Evolutionary conservation across 2,329 filamentous ascomycete species (phyloP).

Genomic region (Penicillium digitatum): DNA sequence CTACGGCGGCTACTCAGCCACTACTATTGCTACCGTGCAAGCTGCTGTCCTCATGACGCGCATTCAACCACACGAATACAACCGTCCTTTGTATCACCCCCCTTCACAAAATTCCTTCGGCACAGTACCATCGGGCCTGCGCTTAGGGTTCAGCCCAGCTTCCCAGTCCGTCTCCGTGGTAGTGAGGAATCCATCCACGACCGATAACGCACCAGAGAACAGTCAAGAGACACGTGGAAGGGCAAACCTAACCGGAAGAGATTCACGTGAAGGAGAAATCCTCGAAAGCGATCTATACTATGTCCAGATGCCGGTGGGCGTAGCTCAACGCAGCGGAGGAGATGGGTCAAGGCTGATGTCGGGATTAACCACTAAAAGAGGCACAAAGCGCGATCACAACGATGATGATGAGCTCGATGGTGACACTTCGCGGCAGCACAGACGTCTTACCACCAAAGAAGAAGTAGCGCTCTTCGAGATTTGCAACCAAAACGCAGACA

Average conservation of each 20-base stretch:
- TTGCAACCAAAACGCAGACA: constrained; percentile 36
- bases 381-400: constrained; percentile 15
- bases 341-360: constrained; percentile 5
- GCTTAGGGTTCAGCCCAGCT: background rate
- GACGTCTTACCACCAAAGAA: constrained; percentile 39
- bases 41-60: constrained; percentile 6
- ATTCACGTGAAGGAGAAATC: constrained; percentile 7
- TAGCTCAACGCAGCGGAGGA: background rate
- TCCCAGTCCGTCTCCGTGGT: constrained; percentile 14
- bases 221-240: constrained; percentile 16
- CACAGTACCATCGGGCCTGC: background rate
- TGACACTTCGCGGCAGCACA: constrained; percentile 31
- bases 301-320: constrained; percentile 13
- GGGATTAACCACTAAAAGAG: background rate
- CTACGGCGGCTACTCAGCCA: background rate
- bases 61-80: constrained; percentile 9
- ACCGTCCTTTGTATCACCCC: constrained; percentile 1
- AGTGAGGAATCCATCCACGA: constrained; percentile 8
- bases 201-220: constrained; percentile 9
- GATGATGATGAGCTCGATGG: constrained; percentile 8
- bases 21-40: background rate
- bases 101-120: background rate
- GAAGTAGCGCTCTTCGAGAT: constrained; percentile 41
- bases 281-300: constrained; percentile 15
- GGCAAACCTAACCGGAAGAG: constrained; percentile 11